Percentiles rank a stretch among this genome's conserved stretches.
These are phyloP conservation scores for Penicillium nucicola DNA, from an alignment of 495 filamentous ascomycete species.

Conservation along the genomic window DNA sequence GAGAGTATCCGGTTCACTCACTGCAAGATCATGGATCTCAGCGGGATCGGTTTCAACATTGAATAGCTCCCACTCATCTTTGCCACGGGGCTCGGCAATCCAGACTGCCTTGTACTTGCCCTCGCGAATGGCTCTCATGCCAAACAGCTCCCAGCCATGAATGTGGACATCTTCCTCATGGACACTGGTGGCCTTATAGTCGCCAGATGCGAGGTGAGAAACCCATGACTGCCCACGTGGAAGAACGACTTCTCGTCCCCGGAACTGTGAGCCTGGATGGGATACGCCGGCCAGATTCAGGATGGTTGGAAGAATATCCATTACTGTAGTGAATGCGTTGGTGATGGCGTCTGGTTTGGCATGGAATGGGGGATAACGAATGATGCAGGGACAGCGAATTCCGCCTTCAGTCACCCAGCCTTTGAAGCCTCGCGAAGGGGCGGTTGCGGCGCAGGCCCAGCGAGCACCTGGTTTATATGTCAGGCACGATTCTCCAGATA, in stretches of 20 bases:
- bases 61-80: conserved; percentile 28
- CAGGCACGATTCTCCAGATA: neutral
- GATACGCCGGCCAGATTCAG: conserved; percentile 49
- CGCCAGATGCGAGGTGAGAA: conserved; percentile 2
- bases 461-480: conserved; percentile 12
- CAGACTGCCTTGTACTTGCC: conserved; percentile 25
- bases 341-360: conserved; percentile 7
- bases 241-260: conserved; percentile 40
- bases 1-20: conserved; percentile 24
- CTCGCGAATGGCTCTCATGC: conserved; percentile 17
- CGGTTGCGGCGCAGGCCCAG: conserved; percentile 54
- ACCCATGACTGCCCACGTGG: conserved; percentile 39
- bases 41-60: conserved; percentile 19
- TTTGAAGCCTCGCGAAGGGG: conserved; percentile 49
- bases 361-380: conserved; percentile 1
- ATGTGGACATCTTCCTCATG: conserved; percentile 11
- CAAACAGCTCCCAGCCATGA: conserved; percentile 28
- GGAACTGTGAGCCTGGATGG: conserved; percentile 45
- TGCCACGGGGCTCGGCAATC: conserved; percentile 20
- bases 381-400: conserved; percentile 38
- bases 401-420: conserved; percentile 50
- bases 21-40: conserved; percentile 42
- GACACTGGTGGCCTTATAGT: neutral
- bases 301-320: conserved; percentile 52
- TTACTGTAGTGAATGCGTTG: conserved; percentile 46